Evolutionary conservation across 1,284 basidiomycete genomes (phyloP), one percentile per base, ranked within the genome.

Genomic region (Tilletia walkeri): DNA sequence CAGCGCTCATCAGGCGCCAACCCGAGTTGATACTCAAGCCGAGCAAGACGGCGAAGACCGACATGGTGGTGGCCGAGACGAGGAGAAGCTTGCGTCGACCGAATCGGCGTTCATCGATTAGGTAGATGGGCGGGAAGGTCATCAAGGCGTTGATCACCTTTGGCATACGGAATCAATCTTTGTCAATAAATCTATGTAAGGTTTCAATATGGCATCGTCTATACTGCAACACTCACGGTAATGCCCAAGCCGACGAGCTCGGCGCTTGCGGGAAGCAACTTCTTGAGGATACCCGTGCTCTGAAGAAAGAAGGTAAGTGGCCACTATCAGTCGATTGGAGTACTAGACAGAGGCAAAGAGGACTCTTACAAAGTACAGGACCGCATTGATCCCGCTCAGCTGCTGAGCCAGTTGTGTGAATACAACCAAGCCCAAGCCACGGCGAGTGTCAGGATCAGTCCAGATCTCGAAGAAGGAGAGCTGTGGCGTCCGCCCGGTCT

Each of bases 81-180:
- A 87, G 73, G 45, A 87, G 80, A 34, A 87, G 78, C 0, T 77
- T 77, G 65, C 83, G 83, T 12, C 86, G 76, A 1, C 86, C 86
- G 0, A 86, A 66, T 9, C 84, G 82, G 76, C 94, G 92, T 53
- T 82, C 81, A 56, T 74, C 71, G 70, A 96, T 91, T 50, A 97
- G 86, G 75, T 92, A 87, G 66, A 97, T 91, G 3, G 94, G 91
- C 0, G 90, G 89, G 74, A 91, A 88, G 0, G 91, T 91, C 90
- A 90, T 90, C 72, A 90, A 75, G 50, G 87, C 91, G 82, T 96
- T 97, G 70, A 82, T 75, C 63, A 82, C 54, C 69, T 66, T 39
- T 30, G 7, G 6, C 41, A 45, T 9, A 45, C 41, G 14, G 41
- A 45, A 45, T 1, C 9, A 45, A 30, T 30, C 24, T 30, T 30